Evolutionary conservation across 768 basidiomycete species (phyloP).

Genomic region (Russula sp.): DNA sequence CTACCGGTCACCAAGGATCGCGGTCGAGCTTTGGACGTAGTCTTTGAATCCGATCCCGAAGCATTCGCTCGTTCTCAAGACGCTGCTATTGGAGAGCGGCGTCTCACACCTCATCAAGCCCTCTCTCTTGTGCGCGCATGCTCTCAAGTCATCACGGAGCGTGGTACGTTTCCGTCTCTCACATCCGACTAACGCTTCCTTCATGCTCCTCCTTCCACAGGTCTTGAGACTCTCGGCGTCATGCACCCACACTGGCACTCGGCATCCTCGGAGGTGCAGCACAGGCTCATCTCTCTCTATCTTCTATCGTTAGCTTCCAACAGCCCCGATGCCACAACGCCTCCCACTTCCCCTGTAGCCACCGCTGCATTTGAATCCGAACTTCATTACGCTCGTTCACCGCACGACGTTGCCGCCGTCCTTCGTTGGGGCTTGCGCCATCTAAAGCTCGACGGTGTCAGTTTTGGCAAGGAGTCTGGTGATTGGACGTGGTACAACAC

Average conservation of each 20-base stretch:
- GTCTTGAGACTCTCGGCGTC: constrained; percentile 74
- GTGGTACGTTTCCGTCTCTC: constrained; percentile 42
- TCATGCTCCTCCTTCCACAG: constrained; percentile 33
- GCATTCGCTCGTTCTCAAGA: constrained; percentile 45
- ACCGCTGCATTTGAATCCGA: constrained; percentile 56
- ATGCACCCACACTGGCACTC: constrained; percentile 87
- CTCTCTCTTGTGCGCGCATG: constrained; percentile 61
- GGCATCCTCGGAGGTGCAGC: constrained; percentile 64
- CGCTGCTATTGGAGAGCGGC: constrained; percentile 48
- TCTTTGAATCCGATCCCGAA: constrained; percentile 56
- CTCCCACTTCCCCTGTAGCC: constrained; percentile 44
- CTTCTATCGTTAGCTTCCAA: constrained; percentile 55
- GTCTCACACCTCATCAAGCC: constrained; percentile 57
- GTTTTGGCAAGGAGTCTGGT: constrained; percentile 48
- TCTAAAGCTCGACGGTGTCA: constrained; percentile 51
- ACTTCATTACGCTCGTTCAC: constrained; percentile 55
- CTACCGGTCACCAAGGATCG: constrained; percentile 50
- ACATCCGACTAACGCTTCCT: not conserved
- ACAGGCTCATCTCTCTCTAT: constrained; percentile 63
- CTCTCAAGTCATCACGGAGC: constrained; percentile 56
- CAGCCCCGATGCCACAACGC: constrained; percentile 42
- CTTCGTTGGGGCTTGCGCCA: constrained; percentile 79
- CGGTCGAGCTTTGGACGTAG: constrained; percentile 45
- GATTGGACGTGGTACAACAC: constrained; percentile 58
- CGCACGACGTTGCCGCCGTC: constrained; percentile 75